Base-by-base conservation (phyloP, 306 rosid species). In the Lagenaria siceraria region DNA sequence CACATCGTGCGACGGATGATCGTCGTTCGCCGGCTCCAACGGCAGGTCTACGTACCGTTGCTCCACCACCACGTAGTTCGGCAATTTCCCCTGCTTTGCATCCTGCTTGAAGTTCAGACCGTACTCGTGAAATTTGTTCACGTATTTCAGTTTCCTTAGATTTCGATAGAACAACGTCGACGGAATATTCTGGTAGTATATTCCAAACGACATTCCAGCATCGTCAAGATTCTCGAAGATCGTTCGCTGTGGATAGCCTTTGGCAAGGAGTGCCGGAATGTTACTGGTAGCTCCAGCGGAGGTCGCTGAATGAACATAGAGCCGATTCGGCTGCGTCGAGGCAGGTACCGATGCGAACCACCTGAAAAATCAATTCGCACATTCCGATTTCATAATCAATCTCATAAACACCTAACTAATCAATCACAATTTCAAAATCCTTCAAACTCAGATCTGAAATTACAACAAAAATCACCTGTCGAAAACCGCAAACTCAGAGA, bases 1-100 rank as follows among this genome's bases (percentile, higher is more conserved):
- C 71, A 94, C 98, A 61, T 94, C 97, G 46, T 91, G 97, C 12
- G 98, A 94, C 0, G 96, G 98, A 42, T 94, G 98, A 7, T 94
- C 98, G 7, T 94, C 98, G n/a, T 87, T 94, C 5, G 90, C 98
- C 0, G 97, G 95, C 0, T 76, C 7, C 13, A 59, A 0, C 78
- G 87, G 87, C 0, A 74, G 24, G 61, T 94, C 96, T 60, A 78
- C 48, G 86, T 94, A 94, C 58, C 97, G 89, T 80, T 86, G 98
- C 85, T 94, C 98, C 83, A 94, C 84, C 79, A 91, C 97, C 78
- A 80, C 78, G 68, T 91, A 91, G 29, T 55, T 52, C 8, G 95
- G 91, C 9, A 91, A 78, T 72, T 83, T 90, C 29, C 98, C 98
- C 10, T 52, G 62, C 42, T 61, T 86, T 0, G 98, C 93, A 7